These are phyloP conservation scores for Pseudozyma sp. DNA, from an alignment of 1,284 basidiomycete genomes.

Conservation along the genomic window DNA sequence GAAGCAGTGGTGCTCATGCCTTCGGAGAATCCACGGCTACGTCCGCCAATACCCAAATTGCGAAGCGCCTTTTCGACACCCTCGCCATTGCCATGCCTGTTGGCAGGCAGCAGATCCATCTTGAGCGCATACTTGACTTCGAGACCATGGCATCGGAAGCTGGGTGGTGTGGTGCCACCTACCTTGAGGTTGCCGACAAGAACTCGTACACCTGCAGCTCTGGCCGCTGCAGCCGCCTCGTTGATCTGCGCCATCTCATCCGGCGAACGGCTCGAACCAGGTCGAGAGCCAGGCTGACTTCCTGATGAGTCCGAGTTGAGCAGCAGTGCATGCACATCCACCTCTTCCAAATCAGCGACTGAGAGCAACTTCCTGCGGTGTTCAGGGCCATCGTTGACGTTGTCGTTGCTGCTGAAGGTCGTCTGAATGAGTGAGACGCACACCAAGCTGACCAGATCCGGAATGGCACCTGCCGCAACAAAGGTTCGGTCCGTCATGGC, in stretches of 20 bases:
- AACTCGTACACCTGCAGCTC: slow-evolving; percentile 51
- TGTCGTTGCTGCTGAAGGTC: slow-evolving; percentile 56
- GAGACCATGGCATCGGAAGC: slow-evolving; percentile 61
- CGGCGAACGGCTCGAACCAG: slow-evolving; percentile 37
- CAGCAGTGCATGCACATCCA: slow-evolving; percentile 53
- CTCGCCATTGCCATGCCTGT: slow-evolving; percentile 29
- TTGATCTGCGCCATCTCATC: slow-evolving; percentile 45
- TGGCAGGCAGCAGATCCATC: slow-evolving; percentile 57
- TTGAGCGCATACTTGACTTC: slow-evolving; percentile 66
- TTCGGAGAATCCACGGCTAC: slow-evolving; percentile 41
- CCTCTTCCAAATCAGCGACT: slow-evolving; percentile 61
- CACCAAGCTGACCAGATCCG: slow-evolving; percentile 56
- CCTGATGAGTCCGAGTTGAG: slow-evolving; percentile 40
- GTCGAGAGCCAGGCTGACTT: slow-evolving; percentile 36
- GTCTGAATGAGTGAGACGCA: slow-evolving; percentile 61
- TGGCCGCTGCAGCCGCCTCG: slow-evolving; percentile 35
- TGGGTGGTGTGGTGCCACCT: slow-evolving; percentile 50
- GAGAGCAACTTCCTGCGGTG: slow-evolving; percentile 54
- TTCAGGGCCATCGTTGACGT: slow-evolving; percentile 58
- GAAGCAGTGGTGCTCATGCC: slow-evolving; percentile 44
- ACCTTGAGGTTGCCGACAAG: slow-evolving; percentile 56
- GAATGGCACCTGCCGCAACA: slow-evolving; percentile 24
- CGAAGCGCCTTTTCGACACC: slow-evolving; percentile 40
- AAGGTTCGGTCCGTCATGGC: slow-evolving; percentile 44
- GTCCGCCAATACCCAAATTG: slow-evolving; percentile 26